phyloP scores from a whole-genome alignment of 768 basidiomycete species.

The Lactarius deliciosus region DNA sequence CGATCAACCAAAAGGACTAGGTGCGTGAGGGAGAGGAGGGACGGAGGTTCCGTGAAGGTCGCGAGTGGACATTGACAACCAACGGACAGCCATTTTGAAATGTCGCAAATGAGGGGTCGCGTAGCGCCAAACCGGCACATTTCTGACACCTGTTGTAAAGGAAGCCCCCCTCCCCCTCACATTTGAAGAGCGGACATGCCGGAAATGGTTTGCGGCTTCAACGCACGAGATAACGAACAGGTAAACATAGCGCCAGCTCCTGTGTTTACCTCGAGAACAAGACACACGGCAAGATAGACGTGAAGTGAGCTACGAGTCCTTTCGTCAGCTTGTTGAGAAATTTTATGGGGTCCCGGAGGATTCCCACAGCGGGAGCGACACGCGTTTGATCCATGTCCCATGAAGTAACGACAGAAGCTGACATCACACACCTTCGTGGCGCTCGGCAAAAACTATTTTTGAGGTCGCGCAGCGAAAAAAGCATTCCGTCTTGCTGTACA shows the following conservation, averaged over 20 bases:
- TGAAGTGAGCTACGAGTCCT: background rate
- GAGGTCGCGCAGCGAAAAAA: background rate
- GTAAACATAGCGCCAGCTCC: background rate
- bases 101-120: constrained; percentile 3
- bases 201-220: background rate
- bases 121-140: background rate
- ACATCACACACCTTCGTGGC: constrained; percentile 4
- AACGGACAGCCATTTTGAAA: background rate
- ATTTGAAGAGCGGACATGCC: background rate
- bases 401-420: background rate
- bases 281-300: background rate
- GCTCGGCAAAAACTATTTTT: background rate
- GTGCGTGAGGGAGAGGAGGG: background rate
- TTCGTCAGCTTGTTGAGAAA: background rate
- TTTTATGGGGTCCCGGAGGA: background rate
- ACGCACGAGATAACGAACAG: background rate
- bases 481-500: background rate
- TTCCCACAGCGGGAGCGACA: background rate
- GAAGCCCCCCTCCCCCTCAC: background rate
- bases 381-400: background rate
- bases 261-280: background rate
- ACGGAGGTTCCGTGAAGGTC: constrained; percentile 1
- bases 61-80: background rate
- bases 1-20: constrained; percentile 7
- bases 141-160: background rate